Conservation (phyloP, 176 grass and related monocot species). For the Dendrocalamus sinicus region DNA sequence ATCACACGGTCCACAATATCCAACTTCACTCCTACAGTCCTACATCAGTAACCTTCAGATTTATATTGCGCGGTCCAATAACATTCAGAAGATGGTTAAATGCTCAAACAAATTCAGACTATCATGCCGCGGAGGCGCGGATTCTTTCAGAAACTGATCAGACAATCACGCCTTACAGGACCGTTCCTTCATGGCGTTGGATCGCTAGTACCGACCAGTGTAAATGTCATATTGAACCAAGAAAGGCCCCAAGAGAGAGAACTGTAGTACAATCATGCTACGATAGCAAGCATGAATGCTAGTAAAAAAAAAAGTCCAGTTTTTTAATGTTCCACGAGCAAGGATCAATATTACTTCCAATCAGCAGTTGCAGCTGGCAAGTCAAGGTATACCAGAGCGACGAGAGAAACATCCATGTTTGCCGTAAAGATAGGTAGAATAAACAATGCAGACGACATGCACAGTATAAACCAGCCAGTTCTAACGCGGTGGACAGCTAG, state of each 20-base stretch:
- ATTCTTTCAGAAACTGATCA: not conserved
- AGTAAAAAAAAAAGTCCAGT: not conserved
- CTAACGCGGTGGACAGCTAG: constrained; percentile 31
- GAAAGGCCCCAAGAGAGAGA: not conserved
- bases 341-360: constrained; percentile 19
- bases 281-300: not conserved
- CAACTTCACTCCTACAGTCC: constrained; percentile 1
- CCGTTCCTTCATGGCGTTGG: not conserved
- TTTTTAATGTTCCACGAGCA: constrained; percentile 6
- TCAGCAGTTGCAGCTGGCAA: constrained; percentile 26
- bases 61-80: not conserved
- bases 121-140: not conserved
- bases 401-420: constrained; percentile 18
- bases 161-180: not conserved
- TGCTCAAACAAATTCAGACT: constrained; percentile 20
- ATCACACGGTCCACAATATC: not conserved
- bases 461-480: not conserved
- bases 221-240: constrained; percentile 3
- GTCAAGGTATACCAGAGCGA: not conserved
- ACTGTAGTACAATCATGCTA: not conserved
- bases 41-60: constrained; percentile 11
- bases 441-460: constrained; percentile 32
- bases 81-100: not conserved
- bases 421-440: not conserved
- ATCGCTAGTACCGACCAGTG: not conserved